phyloP scores from a whole-genome alignment of 2,329 filamentous ascomycete genomes.

The Fusarium falciforme region DNA sequence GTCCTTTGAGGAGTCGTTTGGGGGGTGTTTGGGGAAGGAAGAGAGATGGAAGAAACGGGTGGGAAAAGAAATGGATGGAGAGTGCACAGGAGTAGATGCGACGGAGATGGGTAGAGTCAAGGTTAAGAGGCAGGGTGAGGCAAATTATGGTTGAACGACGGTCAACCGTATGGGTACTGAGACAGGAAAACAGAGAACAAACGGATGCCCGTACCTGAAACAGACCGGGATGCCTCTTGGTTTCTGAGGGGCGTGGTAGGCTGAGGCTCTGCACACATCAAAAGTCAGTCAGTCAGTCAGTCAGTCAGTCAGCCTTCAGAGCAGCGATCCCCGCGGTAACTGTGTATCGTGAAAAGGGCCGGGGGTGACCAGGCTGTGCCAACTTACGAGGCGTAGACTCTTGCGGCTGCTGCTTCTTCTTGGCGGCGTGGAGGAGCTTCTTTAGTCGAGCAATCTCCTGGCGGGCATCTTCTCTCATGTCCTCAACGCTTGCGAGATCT shows the following conservation, averaged over 20 bases:
- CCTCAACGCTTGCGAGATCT: conserved; percentile 45
- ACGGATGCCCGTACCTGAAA: conserved; percentile 25
- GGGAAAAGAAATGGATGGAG: neutral
- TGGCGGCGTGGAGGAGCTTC: conserved; percentile 38
- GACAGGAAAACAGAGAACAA: neutral
- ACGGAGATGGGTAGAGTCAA: neutral
- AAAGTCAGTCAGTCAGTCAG: neutral
- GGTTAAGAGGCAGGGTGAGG: neutral
- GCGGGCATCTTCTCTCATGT: conserved; percentile 43
- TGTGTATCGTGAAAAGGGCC: neutral
- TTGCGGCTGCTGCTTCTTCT: neutral
- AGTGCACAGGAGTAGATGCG: neutral
- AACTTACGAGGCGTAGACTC: conserved; percentile 10
- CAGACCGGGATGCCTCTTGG: neutral
- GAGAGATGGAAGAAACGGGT: neutral
- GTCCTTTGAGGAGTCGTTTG: neutral
- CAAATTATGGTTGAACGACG: neutral
- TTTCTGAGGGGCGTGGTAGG: neutral
- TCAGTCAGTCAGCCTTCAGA: conserved; percentile 11
- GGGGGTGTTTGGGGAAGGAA: neutral
- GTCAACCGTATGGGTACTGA: neutral
- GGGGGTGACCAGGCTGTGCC: neutral
- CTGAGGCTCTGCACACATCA: conserved; percentile 1
- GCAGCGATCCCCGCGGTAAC: neutral
- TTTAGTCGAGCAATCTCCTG: conserved; percentile 48